A percentile compares a stretch with the other conserved stretches of the same genome.
phyloP scores from a whole-genome alignment of 129 eudicot genomes.

The Deinandra increscens region DNA sequence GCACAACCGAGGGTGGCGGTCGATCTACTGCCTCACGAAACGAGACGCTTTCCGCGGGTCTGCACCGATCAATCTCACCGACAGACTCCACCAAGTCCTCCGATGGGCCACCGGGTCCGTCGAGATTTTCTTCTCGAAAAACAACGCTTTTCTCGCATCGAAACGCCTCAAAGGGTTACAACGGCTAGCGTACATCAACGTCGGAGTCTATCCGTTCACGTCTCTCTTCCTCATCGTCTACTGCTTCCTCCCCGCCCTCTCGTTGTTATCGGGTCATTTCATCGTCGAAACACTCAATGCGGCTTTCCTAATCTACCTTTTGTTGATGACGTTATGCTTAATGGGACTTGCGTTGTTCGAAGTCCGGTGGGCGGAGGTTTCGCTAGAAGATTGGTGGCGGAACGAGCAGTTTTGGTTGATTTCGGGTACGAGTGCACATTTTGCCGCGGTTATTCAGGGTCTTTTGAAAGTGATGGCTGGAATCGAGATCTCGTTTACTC shows the following conservation, averaged over 20 bases:
- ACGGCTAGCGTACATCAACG: constrained; percentile 39
- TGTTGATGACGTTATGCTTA: constrained; percentile 30
- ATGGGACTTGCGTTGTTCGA: constrained; percentile 37
- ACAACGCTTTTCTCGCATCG: constrained; percentile 35
- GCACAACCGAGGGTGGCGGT: constrained; percentile 50
- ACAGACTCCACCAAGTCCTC: constrained; percentile 42
- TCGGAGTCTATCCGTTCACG: constrained; percentile 40
- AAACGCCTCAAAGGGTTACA: constrained; percentile 28
- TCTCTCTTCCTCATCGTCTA: constrained; percentile 36
- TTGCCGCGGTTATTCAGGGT: constrained; percentile 41
- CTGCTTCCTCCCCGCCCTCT: constrained; percentile 41
- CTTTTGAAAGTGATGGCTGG: constrained; percentile 40
- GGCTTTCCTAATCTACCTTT: constrained; percentile 28
- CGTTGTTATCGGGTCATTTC: constrained; percentile 36
- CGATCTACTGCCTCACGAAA: constrained; percentile 38
- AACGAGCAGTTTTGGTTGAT: constrained; percentile 44
- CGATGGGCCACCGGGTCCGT: constrained; percentile 46
- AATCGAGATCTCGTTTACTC: constrained; percentile 41
- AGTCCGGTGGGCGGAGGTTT: constrained; percentile 32
- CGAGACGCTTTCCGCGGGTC: constrained; percentile 46
- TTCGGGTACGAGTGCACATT: constrained; percentile 36
- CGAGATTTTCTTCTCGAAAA: constrained; percentile 43
- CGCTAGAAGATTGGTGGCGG: constrained; percentile 44
- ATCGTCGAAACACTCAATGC: constrained; percentile 32
- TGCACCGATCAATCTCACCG: constrained; percentile 40